Evolutionary conservation across 176 grass and related monocot genomes (phyloP).

Genomic region (Musa troglodytarum): DNA sequence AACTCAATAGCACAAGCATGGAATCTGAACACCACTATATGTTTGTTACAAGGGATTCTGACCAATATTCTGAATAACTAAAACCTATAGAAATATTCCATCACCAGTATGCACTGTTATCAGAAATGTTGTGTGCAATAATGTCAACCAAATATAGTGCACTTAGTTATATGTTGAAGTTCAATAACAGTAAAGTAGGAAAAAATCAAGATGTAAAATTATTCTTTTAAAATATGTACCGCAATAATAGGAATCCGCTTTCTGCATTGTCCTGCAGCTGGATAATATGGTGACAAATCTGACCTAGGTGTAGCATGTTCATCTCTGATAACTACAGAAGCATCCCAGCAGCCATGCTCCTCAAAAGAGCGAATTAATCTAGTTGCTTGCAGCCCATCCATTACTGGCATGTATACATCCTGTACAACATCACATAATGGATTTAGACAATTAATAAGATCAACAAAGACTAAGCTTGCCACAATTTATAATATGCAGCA

Average conservation of each 20-base stretch:
- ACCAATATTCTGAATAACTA: no score
- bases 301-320: slow-evolving; percentile 31
- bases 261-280: slow-evolving; percentile 23
- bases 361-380: slow-evolving; percentile 77
- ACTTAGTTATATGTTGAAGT: not conserved
- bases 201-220: slow-evolving; percentile 8
- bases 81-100: no score
- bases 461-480: slow-evolving; percentile 2
- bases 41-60: no score
- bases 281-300: slow-evolving; percentile 24
- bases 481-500: not conserved
- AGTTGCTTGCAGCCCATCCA: slow-evolving; percentile 95
- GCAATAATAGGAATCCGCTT: slow-evolving; percentile 75
- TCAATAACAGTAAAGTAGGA: not conserved
- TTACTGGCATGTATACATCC: slow-evolving; percentile 96
- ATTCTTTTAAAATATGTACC: slow-evolving; percentile 32
- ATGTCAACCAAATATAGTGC: not conserved
- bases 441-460: slow-evolving; percentile 8
- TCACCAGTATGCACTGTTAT: no score
- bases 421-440: slow-evolving; percentile 21
- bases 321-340: slow-evolving; percentile 46
- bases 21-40: no score
- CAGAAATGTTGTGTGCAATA: not conserved
- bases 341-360: slow-evolving; percentile 65
- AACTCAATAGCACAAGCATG: no score